These are phyloP conservation scores for Flaveria brownii DNA, from an alignment of 129 eudicot species.

Conservation along the genomic window DNA sequence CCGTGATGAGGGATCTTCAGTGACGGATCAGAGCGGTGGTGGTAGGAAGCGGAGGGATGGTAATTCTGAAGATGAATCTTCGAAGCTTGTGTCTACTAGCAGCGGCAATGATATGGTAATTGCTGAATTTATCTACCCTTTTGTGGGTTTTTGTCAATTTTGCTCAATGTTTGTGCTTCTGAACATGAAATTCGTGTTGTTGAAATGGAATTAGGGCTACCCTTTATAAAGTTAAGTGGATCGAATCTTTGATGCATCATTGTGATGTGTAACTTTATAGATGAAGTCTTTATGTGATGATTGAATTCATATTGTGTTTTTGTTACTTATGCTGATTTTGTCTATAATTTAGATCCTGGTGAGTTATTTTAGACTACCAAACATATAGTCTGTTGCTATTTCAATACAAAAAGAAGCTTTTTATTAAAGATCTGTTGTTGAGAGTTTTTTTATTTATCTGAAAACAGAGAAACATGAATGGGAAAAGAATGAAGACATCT, in stretches of 20 bases:
- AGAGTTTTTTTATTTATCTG: neutral
- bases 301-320: neutral
- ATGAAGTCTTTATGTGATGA: neutral
- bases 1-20: constrained; percentile 73
- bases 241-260: neutral
- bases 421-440: neutral
- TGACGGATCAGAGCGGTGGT: constrained; percentile 76
- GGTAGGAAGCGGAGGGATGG: constrained; percentile 50
- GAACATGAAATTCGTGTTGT: neutral
- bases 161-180: neutral
- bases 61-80: constrained; percentile 57
- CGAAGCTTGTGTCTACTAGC: constrained; percentile 59
- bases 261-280: neutral
- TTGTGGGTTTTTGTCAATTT: neutral
- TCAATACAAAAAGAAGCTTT: neutral
- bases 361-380: constrained; percentile 3
- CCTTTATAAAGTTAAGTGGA: neutral
- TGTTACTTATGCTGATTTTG: constrained; percentile 10
- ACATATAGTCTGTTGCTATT: constrained; percentile 6
- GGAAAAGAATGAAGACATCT: constrained; percentile 49
- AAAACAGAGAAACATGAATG: constrained; percentile 53
- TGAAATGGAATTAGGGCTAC: neutral
- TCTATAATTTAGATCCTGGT: constrained; percentile 10
- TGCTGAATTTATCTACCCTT: neutral
- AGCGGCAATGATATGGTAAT: constrained; percentile 64